A percentile compares a stretch with the other conserved stretches of the same genome.
Evolutionary conservation across 306 rosid genomes (phyloP).

Genomic region (Rubus idaeus): DNA sequence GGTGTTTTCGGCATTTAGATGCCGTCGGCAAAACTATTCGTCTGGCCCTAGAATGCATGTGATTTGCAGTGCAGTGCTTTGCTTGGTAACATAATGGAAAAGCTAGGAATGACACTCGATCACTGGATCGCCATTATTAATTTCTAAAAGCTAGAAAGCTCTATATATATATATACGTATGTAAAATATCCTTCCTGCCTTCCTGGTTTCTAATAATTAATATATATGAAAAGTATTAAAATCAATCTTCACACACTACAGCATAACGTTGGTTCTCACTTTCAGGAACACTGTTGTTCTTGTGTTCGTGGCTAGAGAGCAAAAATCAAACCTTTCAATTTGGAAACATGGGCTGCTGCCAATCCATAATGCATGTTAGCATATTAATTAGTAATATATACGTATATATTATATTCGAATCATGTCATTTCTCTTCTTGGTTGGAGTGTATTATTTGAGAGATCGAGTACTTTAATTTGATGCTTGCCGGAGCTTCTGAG

Average conservation of each 20-base stretch:
- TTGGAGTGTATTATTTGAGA: too few relatives aligned
- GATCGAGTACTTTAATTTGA: too few relatives aligned
- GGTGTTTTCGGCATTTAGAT: not conserved
- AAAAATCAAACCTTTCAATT: not conserved
- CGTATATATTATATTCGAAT: too few relatives aligned
- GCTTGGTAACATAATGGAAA: too few relatives aligned
- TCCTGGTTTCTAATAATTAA: not conserved
- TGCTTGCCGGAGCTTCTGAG: too few relatives aligned
- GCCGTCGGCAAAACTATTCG: not conserved
- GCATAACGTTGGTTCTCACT: not conserved
- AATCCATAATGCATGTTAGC: not conserved
- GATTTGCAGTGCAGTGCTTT: too few relatives aligned
- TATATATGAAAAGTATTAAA: not conserved
- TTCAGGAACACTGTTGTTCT: not conserved
- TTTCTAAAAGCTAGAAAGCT: too few relatives aligned
- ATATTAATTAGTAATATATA: too few relatives aligned
- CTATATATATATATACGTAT: not conserved
- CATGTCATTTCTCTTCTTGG: too few relatives aligned
- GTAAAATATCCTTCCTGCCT: not conserved
- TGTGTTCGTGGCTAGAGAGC: not conserved
- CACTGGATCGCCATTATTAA: too few relatives aligned
- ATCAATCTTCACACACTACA: not conserved
- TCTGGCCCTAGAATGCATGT: not conserved
- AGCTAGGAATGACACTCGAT: too few relatives aligned
- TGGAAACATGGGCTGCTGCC: not conserved